These are phyloP conservation scores for Mycena sanguinolenta DNA, from an alignment of 768 basidiomycete genomes.

Conservation along the genomic window DNA sequence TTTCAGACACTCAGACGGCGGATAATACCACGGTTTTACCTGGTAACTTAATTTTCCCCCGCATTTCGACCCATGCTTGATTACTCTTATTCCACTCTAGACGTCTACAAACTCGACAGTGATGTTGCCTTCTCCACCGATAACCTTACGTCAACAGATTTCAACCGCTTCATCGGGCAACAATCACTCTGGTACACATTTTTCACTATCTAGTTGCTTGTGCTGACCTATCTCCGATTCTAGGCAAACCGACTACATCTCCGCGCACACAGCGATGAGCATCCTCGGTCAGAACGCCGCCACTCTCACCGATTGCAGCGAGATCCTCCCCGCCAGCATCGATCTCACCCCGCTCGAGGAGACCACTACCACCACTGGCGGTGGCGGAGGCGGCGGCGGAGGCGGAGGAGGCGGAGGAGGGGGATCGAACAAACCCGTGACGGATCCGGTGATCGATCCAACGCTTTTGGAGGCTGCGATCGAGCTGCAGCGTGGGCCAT, in stretches of 20 bases:
- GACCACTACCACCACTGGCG: too few relatives aligned
- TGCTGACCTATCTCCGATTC: not conserved
- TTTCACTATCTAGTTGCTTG: not conserved
- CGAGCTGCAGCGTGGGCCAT: too few relatives aligned
- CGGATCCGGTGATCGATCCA: too few relatives aligned
- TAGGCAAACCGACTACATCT: not conserved
- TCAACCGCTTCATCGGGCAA: too few relatives aligned
- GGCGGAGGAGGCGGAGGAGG: too few relatives aligned
- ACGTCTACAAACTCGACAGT: not conserved
- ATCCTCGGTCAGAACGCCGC: not conserved
- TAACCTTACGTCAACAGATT: too few relatives aligned
- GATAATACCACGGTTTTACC: not conserved
- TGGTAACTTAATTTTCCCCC: not conserved
- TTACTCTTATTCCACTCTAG: too few relatives aligned
- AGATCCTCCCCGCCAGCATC: not conserved
- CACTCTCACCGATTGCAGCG: not conserved
- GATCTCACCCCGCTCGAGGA: not conserved
- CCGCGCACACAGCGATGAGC: not conserved
- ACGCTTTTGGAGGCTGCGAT: too few relatives aligned
- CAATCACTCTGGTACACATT: not conserved
- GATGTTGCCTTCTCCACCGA: too few relatives aligned
- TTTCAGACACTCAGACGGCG: not conserved
- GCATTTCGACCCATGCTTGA: too few relatives aligned
- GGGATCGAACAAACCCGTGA: too few relatives aligned
- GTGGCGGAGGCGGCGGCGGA: too few relatives aligned